Percentiles rank a stretch among this genome's conserved stretches.
These are phyloP conservation scores for Talaromyces sp. DNA, from an alignment of 2,329 filamentous ascomycete genomes.

Conservation along the genomic window DNA sequence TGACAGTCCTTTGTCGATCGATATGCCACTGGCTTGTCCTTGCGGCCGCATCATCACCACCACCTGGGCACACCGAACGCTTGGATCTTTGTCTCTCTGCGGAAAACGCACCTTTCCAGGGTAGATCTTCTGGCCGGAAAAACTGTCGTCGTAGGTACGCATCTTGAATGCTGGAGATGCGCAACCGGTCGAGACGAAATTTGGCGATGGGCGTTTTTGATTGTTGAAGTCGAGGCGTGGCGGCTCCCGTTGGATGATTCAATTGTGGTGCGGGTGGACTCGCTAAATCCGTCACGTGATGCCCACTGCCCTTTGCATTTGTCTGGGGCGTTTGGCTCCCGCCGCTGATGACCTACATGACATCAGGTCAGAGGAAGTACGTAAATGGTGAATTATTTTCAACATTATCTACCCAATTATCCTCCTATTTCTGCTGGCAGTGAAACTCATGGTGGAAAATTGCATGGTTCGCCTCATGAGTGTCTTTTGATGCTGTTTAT, in stretches of 20 bases:
- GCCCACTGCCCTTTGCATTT: slow-evolving; percentile 26
- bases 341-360: neutral
- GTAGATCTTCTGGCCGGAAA: slow-evolving; percentile 74
- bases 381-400: neutral
- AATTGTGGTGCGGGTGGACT: slow-evolving; percentile 37
- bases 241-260: slow-evolving; percentile 20
- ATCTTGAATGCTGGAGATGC: slow-evolving; percentile 53
- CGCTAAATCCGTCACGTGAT: slow-evolving; percentile 42
- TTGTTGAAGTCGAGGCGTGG: slow-evolving; percentile 36
- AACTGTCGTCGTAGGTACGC: slow-evolving; percentile 73
- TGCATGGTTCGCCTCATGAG: neutral
- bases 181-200: slow-evolving; percentile 33
- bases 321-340: neutral
- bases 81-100: neutral
- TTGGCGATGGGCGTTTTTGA: slow-evolving; percentile 36
- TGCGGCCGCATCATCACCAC: neutral
- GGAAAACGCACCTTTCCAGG: slow-evolving; percentile 63
- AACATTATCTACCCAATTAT: neutral
- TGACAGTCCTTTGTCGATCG: neutral
- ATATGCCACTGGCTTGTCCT: neutral
- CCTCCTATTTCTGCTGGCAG: neutral
- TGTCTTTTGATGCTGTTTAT: neutral
- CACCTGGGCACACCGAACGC: neutral
- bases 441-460: neutral
- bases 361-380: neutral